A percentile compares a stretch with the other conserved stretches of the same genome.
These are phyloP conservation scores for Chlamydomonas sp. DNA, from an alignment of 139 green algal species.

Conservation along the genomic window DNA sequence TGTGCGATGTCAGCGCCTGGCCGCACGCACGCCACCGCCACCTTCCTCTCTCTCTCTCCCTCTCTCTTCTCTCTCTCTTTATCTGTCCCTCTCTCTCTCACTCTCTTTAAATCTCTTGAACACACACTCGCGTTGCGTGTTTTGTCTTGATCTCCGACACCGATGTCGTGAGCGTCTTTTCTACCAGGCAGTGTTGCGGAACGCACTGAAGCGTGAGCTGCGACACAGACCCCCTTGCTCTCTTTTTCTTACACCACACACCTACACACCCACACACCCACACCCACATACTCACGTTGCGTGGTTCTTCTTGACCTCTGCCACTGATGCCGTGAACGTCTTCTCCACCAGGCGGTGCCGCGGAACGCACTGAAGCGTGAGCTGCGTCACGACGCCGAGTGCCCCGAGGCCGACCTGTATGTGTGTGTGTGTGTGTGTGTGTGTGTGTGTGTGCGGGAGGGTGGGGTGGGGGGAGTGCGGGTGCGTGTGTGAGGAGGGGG, in stretches of 20 bases:
- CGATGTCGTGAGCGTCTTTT: slow-evolving; percentile 70
- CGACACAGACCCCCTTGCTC: not conserved
- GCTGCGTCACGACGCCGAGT: slow-evolving; percentile 2
- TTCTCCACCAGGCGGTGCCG: slow-evolving; percentile 73
- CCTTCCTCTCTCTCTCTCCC: too few species aligned
- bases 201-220: slow-evolving; percentile 47
- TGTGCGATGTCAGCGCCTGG: too few species aligned
- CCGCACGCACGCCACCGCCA: too few species aligned
- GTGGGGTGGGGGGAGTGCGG: not conserved
- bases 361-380: slow-evolving; percentile 50
- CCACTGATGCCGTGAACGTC: slow-evolving; percentile 58
- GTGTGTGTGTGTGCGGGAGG: too few species aligned
- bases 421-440: too few species aligned
- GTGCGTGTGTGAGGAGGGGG: slow-evolving; percentile 10
- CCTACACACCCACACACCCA: not conserved
- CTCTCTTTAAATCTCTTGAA: too few species aligned
- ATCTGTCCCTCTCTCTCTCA: too few species aligned
- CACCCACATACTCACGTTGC: slow-evolving; percentile 19
- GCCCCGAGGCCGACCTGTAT: not conserved
- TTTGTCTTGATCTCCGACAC: slow-evolving; percentile 56
- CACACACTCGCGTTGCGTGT: slow-evolving; percentile 43
- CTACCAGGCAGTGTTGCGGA: slow-evolving; percentile 63
- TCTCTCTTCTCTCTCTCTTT: too few species aligned
- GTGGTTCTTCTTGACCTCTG: slow-evolving; percentile 69
- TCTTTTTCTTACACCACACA: not conserved